These are phyloP conservation scores for Eucalyptus leucophloia DNA, from an alignment of 345 rosid species.

Conservation along the genomic window DNA sequence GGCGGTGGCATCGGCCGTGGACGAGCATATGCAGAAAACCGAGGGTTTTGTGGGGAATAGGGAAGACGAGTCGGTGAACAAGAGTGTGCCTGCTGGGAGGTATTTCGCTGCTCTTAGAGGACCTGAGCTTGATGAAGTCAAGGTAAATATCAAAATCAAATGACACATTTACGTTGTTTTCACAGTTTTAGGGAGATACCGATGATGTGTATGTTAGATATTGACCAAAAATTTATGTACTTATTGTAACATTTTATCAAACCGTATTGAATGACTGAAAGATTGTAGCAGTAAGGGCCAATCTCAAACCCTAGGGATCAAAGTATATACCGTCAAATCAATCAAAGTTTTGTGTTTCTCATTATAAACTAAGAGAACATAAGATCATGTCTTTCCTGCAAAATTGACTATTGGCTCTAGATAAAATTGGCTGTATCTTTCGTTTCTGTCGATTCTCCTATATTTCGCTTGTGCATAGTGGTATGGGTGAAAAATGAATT, in stretches of 20 bases:
- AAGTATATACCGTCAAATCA: neutral
- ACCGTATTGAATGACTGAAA: neutral
- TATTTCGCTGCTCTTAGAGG: conserved; percentile 97
- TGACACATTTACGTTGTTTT: neutral
- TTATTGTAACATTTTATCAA: neutral
- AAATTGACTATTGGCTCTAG: neutral
- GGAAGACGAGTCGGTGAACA: conserved; percentile 26
- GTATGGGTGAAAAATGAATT: neutral
- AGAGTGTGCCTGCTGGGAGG: conserved; percentile 82
- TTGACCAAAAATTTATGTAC: neutral
- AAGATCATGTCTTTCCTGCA: neutral
- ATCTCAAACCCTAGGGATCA: neutral
- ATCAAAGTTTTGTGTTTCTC: neutral
- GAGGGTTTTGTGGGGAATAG: neutral
- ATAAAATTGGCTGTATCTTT: neutral
- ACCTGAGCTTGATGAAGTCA: conserved; percentile 91
- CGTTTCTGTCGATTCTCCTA: neutral
- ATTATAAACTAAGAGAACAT: neutral
- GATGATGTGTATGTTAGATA: neutral
- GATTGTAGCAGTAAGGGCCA: neutral
- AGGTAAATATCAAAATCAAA: conserved; percentile 24
- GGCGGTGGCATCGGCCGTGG: neutral
- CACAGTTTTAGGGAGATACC: neutral
- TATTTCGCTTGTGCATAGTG: neutral
- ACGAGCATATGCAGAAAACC: neutral